phyloP scores from a whole-genome alignment of 441 rosid species.

The Melastoma candidum region DNA sequence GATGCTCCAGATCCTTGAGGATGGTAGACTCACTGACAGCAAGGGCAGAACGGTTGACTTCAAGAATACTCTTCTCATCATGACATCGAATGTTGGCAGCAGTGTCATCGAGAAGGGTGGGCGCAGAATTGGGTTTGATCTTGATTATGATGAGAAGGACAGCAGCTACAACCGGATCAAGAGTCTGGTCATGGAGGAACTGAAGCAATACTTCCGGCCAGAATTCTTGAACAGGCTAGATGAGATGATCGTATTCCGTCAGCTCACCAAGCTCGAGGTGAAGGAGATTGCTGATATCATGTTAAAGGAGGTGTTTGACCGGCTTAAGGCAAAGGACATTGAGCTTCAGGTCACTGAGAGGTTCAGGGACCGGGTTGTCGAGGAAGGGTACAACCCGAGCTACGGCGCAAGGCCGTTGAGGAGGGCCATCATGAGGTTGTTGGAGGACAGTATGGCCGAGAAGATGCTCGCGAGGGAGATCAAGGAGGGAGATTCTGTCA shows the following conservation, averaged over 20 bases:
- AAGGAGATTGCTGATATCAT: slow-evolving; percentile 90
- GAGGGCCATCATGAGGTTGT: slow-evolving; percentile 91
- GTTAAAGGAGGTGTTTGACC: slow-evolving; percentile 78
- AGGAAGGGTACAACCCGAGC: slow-evolving; percentile 93
- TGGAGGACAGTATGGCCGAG: slow-evolving; percentile 98
- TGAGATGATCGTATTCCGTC: slow-evolving; percentile 98
- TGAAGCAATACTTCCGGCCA: slow-evolving; percentile 88
- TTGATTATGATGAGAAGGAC: slow-evolving; percentile 88
- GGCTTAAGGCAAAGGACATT: slow-evolving; percentile 72
- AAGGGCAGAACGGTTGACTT: slow-evolving; percentile 97
- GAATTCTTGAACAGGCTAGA: slow-evolving; percentile 94
- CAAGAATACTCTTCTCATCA: slow-evolving; percentile 89
- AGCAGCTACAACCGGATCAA: slow-evolving; percentile 86
- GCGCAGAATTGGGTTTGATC: slow-evolving; percentile 84
- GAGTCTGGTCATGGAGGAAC: slow-evolving; percentile 84
- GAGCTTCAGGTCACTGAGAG: slow-evolving; percentile 97
- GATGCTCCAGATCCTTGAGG: slow-evolving; percentile 99
- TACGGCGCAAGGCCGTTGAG: slow-evolving; percentile 97
- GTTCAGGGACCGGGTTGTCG: slow-evolving; percentile 83
- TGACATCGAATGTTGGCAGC: slow-evolving; percentile 98
- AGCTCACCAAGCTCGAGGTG: slow-evolving; percentile 86
- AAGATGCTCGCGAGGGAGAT: slow-evolving; percentile 97
- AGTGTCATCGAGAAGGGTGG: slow-evolving; percentile 93
- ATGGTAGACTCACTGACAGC: slow-evolving; percentile 94
- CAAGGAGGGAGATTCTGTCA: slow-evolving; percentile 91